Conservation (phyloP, 2,329 filamentous ascomycete species). For the Exutisphaerella laricina region DNA sequence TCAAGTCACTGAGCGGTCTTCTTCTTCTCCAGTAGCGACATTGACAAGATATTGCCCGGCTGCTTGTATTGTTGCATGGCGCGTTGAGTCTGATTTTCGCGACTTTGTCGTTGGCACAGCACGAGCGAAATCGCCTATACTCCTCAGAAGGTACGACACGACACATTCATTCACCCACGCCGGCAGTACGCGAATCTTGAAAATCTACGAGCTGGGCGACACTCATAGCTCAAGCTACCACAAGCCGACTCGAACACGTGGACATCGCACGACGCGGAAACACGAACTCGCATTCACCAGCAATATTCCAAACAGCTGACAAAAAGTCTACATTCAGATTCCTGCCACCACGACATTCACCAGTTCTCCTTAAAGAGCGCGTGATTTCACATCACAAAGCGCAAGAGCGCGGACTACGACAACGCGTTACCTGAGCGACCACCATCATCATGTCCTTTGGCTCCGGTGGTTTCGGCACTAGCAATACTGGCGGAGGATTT, state of each 20-base stretch:
- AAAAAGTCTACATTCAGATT: not conserved
- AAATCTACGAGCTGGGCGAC: too few species aligned
- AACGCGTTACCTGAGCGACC: too few species aligned
- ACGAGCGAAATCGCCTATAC: not conserved
- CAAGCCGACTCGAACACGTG: too few species aligned
- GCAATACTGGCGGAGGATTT: conserved; percentile 24
- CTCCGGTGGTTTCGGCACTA: conserved; percentile 13
- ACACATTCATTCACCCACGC: too few species aligned
- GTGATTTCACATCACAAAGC: not conserved
- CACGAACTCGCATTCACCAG: not conserved
- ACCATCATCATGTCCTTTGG: conserved; percentile 20
- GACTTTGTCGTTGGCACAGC: not conserved
- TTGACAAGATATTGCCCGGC: not conserved
- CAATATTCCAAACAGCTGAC: not conserved
- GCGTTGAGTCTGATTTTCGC: not conserved
- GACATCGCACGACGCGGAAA: not conserved
- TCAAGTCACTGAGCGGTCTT: not conserved
- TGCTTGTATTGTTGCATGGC: not conserved
- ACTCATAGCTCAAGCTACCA: too few species aligned
- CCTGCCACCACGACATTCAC: not conserved
- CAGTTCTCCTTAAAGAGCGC: not conserved
- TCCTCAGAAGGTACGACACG: not conserved
- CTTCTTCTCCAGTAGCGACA: not conserved
- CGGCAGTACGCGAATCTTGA: too few species aligned
- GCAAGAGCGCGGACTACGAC: too few species aligned